phyloP scores from a whole-genome alignment of 2,329 filamentous ascomycete species.

The Claviceps digitariae region DNA sequence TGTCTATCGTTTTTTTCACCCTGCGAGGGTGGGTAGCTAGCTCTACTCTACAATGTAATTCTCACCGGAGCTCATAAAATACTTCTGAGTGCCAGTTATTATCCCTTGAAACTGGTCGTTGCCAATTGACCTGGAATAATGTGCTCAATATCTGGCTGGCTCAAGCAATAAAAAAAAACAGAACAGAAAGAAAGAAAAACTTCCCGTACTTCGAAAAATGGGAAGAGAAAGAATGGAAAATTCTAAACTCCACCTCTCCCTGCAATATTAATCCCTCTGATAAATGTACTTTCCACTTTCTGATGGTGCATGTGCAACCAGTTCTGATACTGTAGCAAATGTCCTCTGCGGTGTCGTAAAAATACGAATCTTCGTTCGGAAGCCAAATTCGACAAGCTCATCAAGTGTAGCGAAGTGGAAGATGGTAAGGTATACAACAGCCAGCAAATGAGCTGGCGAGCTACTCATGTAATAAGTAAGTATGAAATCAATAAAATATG shows the following conservation, averaged over 20 bases:
- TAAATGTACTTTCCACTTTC: slow-evolving; percentile 1
- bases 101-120: background rate
- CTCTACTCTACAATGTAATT: slow-evolving; percentile 6
- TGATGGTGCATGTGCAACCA: background rate
- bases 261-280: slow-evolving; percentile 1
- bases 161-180: background rate
- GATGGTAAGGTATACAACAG: slow-evolving; percentile 11
- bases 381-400: slow-evolving; percentile 6
- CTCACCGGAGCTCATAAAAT: slow-evolving; percentile 6
- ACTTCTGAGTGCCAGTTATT: slow-evolving; percentile 1
- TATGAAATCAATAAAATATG: slow-evolving; percentile 20
- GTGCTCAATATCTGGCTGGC: slow-evolving; percentile 1
- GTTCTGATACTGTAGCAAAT: background rate
- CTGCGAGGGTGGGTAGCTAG: slow-evolving; percentile 6
- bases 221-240: slow-evolving; percentile 1
- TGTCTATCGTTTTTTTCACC: slow-evolving; percentile 7
- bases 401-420: slow-evolving; percentile 10
- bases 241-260: background rate
- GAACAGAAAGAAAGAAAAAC: background rate
- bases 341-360: background rate
- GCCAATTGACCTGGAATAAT: background rate
- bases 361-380: background rate
- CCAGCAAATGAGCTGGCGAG: slow-evolving; percentile 8
- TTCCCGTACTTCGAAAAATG: background rate
- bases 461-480: slow-evolving; percentile 19